Evolutionary conservation across 495 filamentous ascomycete genomes (phyloP), one percentile per base, ranked within the genome.

Genomic region (Xylaria telfairii): DNA sequence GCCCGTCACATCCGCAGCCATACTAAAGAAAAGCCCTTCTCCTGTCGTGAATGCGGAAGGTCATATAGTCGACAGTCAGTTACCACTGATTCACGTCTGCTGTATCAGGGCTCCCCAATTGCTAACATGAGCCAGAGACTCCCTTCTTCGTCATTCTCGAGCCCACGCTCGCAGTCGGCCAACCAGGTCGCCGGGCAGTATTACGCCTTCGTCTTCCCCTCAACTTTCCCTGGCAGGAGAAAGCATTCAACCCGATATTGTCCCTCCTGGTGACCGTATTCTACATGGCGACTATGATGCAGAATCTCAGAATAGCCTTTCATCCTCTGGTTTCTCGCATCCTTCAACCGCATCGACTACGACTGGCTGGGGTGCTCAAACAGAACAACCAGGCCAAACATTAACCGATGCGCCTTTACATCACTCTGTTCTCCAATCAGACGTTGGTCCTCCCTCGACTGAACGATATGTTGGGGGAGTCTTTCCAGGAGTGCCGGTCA

Each of bases 51-150:
- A 28, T 68, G 65, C 41, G 65, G 65, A 32, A 57, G 37, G 21
- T 68, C 65, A 32, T 68, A 68, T 24, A 68, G 65, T 68, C 65
- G 65, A 59, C 65, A 68, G 65, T 68, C 39, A 67, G 65, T 67
- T 7, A 15, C 17, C 39, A 19, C 5, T 47, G n/a, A 12, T 19
- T 37, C 17, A 7, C 6, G 1, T 34, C 46, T 49, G 3, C 34
- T 39, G 17, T 54, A 28, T 24, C 1, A 17, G 41, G 4, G 5
- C 9, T 2, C 47, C 19, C 2, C 21, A 17, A 13, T 34, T 41
- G 47, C 54, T 68, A 60, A 68, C 51, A 59, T 59, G 39, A 34
- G n/a, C 26, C 53, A 68, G 65, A 46, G 65, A 68, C 21, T 68
- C 65, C 26, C 65, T 68, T 37, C 65, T 68, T 47, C 65, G 65